Evolutionary conservation across 306 rosid species (phyloP).

Genomic region (Senna tora): DNA sequence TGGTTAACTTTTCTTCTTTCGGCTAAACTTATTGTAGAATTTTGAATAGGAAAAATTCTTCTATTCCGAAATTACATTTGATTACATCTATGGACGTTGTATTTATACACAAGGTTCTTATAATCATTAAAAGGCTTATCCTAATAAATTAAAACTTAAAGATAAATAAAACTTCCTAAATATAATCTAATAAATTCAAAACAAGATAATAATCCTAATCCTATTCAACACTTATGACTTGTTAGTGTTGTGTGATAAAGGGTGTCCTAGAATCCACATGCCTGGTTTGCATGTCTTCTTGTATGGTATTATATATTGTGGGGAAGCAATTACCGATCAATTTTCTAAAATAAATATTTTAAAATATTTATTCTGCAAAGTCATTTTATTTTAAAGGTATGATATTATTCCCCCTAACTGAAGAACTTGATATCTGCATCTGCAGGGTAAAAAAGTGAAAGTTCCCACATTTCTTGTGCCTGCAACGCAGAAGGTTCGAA

Average conservation of each 20-base stretch:
- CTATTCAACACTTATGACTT: too few species aligned
- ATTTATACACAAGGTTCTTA: too few species aligned
- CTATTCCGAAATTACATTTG: too few species aligned
- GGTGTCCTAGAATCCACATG: conserved; percentile 1
- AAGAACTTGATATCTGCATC: conserved; percentile 29
- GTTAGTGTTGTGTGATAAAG: conserved; percentile 20
- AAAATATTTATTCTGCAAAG: background rate
- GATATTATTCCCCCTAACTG: conserved; percentile 24
- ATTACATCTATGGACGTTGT: too few species aligned
- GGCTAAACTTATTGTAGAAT: too few species aligned
- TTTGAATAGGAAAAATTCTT: too few species aligned
- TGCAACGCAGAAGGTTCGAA: conserved; percentile 91
- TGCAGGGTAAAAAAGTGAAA: conserved; percentile 89
- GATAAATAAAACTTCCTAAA: too few species aligned
- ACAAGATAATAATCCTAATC: too few species aligned
- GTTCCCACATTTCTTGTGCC: conserved; percentile 98
- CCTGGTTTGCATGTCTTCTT: conserved; percentile 13
- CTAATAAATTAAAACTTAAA: too few species aligned
- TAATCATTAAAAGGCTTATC: too few species aligned
- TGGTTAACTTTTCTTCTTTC: conserved; percentile 7
- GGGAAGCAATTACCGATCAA: conserved; percentile 5
- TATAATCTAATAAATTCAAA: too few species aligned
- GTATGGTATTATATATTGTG: conserved; percentile 5
- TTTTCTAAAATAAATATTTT: background rate
- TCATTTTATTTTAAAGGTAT: background rate